These are phyloP conservation scores for Endothia cerciana DNA, from an alignment of 2,329 filamentous ascomycete species.

Conservation along the genomic window DNA sequence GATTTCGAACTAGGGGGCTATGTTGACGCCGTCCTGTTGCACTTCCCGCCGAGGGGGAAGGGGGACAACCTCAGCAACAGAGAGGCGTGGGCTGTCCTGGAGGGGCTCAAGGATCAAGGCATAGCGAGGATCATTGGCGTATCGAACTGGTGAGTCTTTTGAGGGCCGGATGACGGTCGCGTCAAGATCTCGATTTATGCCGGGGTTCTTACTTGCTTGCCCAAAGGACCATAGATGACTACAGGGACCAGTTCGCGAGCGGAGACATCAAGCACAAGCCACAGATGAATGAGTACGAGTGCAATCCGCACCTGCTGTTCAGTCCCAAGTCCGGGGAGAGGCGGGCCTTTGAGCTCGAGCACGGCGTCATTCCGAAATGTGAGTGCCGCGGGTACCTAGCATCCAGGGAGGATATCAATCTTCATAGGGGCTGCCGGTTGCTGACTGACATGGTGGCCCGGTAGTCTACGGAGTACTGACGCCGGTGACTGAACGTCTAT, in stretches of 20 bases:
- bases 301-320: constrained; percentile 9
- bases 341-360: constrained; percentile 6
- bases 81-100: constrained; percentile 13
- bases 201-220: not conserved
- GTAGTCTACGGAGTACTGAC: constrained; percentile 13
- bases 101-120: constrained; percentile 15
- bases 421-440: not conserved
- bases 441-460: not conserved
- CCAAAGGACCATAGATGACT: constrained; percentile 12
- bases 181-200: not conserved
- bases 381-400: not conserved
- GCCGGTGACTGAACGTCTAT: constrained; percentile 10
- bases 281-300: constrained; percentile 15
- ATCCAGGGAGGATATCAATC: not conserved
- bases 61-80: constrained; percentile 5
- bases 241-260: constrained; percentile 8
- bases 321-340: constrained; percentile 5
- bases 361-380: constrained; percentile 15
- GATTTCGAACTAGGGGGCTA: constrained; percentile 7
- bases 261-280: constrained; percentile 12
- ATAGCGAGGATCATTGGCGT: constrained; percentile 13
- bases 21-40: constrained; percentile 5
- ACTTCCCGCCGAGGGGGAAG: constrained; percentile 12
- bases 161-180: no score
- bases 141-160: constrained; percentile 14